Evolutionary conservation across 2,329 filamentous ascomycete species (phyloP), one percentile per base, ranked within the genome.

Genomic region (Parafenestella ontariensis): DNA sequence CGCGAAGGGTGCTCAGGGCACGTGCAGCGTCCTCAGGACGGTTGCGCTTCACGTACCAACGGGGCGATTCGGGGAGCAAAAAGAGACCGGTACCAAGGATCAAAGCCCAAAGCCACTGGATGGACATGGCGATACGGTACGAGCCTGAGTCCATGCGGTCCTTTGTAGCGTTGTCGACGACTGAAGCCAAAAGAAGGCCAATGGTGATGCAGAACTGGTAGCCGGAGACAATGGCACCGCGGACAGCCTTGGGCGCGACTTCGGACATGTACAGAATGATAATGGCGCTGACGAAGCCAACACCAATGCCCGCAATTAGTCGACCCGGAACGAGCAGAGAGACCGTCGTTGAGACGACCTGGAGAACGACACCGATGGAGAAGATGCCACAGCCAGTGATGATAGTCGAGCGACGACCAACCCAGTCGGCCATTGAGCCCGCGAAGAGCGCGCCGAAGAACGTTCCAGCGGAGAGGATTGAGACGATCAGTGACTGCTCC

Each of bases 191-290:
- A 73, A 94, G 80, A 61, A 95, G 79, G 77, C 91, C 91, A 61
- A 93, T 83, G 57, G 90, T 93, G 75, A 93, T 88, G 75, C 87
- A 91, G 82, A 92, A 92, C 73, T 93, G 90, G 80, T 93, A 93
- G 4, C 89, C 89, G 17, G 54, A 52, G n/a, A 93, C 89, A 46
- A 93, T 83, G 50, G 89, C 87, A 70, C 90, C 90, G 69, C 90
- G 86, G 61, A 95, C 88, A 76, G 90, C 91, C 75, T 80, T 81
- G 15, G 82, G 82, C 83, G 80, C 76, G 72, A 93, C 91, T 78
- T 93, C 91, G 44, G 88, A 91, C 90, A 95, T 94, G 85, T 95
- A 96, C n/a, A 82, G 69, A 54, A 82, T 81, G 66, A 81, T 76
- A 47, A 76, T 60, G 20, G 74, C 74, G 24, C 69, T 74, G 20